Evolutionary conservation across 805 yeast genomes (phyloP), one percentile per base, ranked within the genome.

Genomic region (Wickerhamomyces subpelliculosus): DNA sequence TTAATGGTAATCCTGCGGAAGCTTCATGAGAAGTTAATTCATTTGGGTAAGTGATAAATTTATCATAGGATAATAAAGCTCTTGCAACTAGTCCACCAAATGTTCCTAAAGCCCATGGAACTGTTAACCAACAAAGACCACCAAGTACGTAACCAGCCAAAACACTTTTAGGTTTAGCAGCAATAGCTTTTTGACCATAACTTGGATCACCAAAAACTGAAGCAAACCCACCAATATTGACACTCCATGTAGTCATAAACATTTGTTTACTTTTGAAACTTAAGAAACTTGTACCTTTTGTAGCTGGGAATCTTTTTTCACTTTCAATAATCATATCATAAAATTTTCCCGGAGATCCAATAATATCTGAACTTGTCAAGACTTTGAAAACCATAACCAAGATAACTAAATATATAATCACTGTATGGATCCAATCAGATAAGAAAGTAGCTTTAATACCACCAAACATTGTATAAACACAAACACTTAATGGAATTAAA

Each of bases 381-480:
- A 56, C 52, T 7, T 56, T 55, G 41, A 52, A 62, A 10, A 49
- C 45, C 4, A 61, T 44, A 6, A 56, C 52, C 20, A 68, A 49
- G 14, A 68, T 54, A 24, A 61, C 50, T 40, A 61, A 62, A 33
- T 68, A 56, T 35, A 70, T 65, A 21, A 67, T 65, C n/a, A n/a
- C n/a, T 1, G 73, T 63, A 51, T 70, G 75, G 25, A 65, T 61
- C 62, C 67, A 70, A 46, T 71, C 76, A 9, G 76, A 65, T 26
- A 72, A 49, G 42, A 71, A 69, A 4, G 76, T 70, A 12, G 74
- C 67, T 39, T 67, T 68, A 30, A 72, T 51, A 5, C 76, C 77
- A 30, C 75, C 76, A 31, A 66, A 57, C 10, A 64, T 58, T 1
- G 76, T 72, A 46, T 71, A 72, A 24, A 67, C 46, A 39, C 67